These are phyloP conservation scores for Flaveria trinervia DNA, from an alignment of 129 eudicot species.

Conservation along the genomic window DNA sequence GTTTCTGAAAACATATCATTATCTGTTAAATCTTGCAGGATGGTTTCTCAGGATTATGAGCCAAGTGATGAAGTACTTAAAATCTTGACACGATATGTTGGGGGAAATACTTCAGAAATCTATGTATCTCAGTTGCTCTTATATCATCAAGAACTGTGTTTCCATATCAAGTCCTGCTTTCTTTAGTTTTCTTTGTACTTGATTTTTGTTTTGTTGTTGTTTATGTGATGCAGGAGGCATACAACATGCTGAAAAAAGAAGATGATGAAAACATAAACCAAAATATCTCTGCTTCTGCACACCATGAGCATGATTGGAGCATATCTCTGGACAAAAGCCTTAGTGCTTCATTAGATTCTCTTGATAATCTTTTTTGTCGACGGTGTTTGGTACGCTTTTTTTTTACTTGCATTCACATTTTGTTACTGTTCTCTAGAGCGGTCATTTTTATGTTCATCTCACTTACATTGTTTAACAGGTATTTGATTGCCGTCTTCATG, in stretches of 20 bases:
- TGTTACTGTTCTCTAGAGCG: slow-evolving; percentile 12
- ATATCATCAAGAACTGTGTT: slow-evolving; percentile 21
- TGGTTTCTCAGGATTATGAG: slow-evolving; percentile 65
- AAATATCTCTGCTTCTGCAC: slow-evolving; percentile 30
- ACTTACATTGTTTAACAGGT: slow-evolving; percentile 45
- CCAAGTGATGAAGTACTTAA: slow-evolving; percentile 64
- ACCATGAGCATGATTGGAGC: slow-evolving; percentile 38
- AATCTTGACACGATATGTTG: slow-evolving; percentile 60
- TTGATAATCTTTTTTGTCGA: slow-evolving; percentile 91
- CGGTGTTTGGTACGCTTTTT: slow-evolving; percentile 81
- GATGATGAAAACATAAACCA: slow-evolving; percentile 28
- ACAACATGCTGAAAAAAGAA: slow-evolving; percentile 51
- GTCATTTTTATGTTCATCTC: slow-evolving; percentile 16
- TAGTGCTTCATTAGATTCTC: slow-evolving; percentile 75
- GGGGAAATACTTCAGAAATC: slow-evolving; percentile 70
- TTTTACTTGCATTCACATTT: not conserved
- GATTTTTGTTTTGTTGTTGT: slow-evolving; percentile 17
- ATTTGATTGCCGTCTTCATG: slow-evolving; percentile 94
- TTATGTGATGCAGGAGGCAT: slow-evolving; percentile 65
- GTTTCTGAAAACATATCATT: slow-evolving; percentile 21
- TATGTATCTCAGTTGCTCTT: slow-evolving; percentile 43
- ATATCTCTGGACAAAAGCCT: slow-evolving; percentile 60
- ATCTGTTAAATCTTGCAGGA: slow-evolving; percentile 49
- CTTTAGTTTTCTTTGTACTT: slow-evolving; percentile 4
- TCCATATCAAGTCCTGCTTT: slow-evolving; percentile 19